Base-by-base conservation (phyloP, 202 grass and related monocot species). In the Cymbopogon flexuosus region DNA sequence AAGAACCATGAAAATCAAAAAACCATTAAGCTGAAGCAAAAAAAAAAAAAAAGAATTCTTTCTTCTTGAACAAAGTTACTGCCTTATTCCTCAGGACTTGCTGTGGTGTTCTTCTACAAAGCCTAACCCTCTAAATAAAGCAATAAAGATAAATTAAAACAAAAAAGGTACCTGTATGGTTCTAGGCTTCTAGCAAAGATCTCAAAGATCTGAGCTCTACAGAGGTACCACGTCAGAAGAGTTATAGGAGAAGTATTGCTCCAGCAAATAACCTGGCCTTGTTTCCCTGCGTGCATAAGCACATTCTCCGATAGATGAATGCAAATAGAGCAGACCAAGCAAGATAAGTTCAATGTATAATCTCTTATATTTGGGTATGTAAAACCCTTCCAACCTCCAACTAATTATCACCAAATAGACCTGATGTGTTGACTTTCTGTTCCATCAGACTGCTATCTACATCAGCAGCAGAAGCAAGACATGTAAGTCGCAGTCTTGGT, bases 121-220 rank as follows among this genome's bases (percentile, higher is more conserved):
- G 24, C n/a, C 2, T 70, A 63, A 65, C n/a, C n/a, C 18, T 36
- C 40, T 59, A 79, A 75, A 63, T 5, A 69, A 82, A 69, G 74
- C 1, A 51, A 62, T 63, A 29, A 54, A 69, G 13, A 68, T 56
- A 54, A 54, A 70, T 54, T 35, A 34, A 54, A 79, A 41, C 64
- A 79, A 23, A 79, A 79, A 56, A 40, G 4, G 13, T 84, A 88
- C 86, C 81, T 88, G 81, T 76, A 42, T 40, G 6, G 33, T 22
- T 66, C 34, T 33, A 65, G 61, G 6, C 21, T 22, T 66, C 34
- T 33, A 65, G 61, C 21, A 1, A 41, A 74, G 65, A 72, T 11
- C 58, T 81, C 72, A 11, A 34, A 66, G 16, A 81, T 36, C 2
- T 57, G 65, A 58, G 72, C 18, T 24, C 14, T 39, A 34, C 1